Base-by-base conservation (phyloP, 2,329 filamentous ascomycete genomes). In the Malbranchea cinnamomea region DNA sequence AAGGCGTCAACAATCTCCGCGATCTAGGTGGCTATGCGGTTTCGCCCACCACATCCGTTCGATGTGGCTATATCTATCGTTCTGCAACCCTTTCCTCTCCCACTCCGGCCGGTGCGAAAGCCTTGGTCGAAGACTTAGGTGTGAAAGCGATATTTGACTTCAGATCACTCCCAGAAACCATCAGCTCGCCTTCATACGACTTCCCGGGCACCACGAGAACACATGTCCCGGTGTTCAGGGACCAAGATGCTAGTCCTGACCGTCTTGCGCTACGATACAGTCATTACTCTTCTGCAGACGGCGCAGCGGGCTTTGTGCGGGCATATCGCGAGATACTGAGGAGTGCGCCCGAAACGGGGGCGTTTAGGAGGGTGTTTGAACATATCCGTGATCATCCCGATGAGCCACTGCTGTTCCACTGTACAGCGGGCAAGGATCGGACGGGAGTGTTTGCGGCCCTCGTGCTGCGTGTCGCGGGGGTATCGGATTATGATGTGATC, bases 391-490 rank as follows among this genome's bases (percentile, higher is more conserved):
- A 57, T 24, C 41, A 46, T 4, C 40, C 60, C 2, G 43, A 53
- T 2, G 38, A 55, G 2, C 70, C 74, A 5, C 52, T 77, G 6
- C 57, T 82, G 5, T 57, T 83, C 5, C 78, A 85, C 46, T 84
- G 79, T 50, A 79, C 77, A 0, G 77, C 75, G 0, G 79, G 79
- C 8, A 85, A 85, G 52, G 79, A 85, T 49, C 64, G 79, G 24
- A 84, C 79, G 0, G 79, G 79, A 2, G 64, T 84, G 4, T 54
- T 82, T 25, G 68, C 71, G 28, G 78, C 75, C 3, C 42, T 85
- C 23, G 48, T 84, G 6, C 59, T 82, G 22, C 55, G 66, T 15
- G 59, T 82, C 16, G 71, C 71, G 6, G 72, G 73, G 3, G 71
- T 80, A 0, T 51, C 61, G 1, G 63, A 72, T 38, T 57, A 67